Evolutionary conservation across 495 filamentous ascomycete species (phyloP).

Genomic region (Xylaria sp.): DNA sequence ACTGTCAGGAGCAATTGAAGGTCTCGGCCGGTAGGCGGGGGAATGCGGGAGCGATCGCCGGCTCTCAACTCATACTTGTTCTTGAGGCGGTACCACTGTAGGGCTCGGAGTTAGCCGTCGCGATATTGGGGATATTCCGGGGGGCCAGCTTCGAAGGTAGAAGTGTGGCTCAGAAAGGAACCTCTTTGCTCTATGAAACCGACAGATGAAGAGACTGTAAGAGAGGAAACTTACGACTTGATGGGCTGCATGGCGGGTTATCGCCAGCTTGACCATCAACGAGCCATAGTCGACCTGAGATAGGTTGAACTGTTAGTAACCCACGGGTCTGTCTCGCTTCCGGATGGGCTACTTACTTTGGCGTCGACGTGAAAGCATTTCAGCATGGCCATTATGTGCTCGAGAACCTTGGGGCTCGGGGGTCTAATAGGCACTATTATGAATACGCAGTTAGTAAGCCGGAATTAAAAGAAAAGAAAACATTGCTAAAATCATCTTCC

Average conservation of each 20-base stretch:
- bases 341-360: neutral
- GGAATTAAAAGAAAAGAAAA: neutral
- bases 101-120: neutral
- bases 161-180: neutral
- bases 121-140: neutral
- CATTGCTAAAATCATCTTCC: neutral
- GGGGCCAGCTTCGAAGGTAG: neutral
- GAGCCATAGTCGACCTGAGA: neutral
- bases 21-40: neutral
- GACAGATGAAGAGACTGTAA: neutral
- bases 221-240: neutral
- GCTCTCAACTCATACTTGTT: neutral
- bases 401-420: neutral
- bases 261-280: rapidly evolving
- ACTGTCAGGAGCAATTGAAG: neutral
- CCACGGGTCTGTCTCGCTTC: neutral
- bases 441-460: neutral
- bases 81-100: neutral
- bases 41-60: neutral
- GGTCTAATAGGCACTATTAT: neutral
- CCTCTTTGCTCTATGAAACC: neutral
- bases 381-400: neutral
- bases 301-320: neutral
- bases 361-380: neutral
- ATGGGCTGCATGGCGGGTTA: neutral